Percentiles rank a stretch among this genome's conserved stretches.
These are phyloP conservation scores for Medicago ruthenica DNA, from an alignment of 306 rosid species.

Conservation along the genomic window DNA sequence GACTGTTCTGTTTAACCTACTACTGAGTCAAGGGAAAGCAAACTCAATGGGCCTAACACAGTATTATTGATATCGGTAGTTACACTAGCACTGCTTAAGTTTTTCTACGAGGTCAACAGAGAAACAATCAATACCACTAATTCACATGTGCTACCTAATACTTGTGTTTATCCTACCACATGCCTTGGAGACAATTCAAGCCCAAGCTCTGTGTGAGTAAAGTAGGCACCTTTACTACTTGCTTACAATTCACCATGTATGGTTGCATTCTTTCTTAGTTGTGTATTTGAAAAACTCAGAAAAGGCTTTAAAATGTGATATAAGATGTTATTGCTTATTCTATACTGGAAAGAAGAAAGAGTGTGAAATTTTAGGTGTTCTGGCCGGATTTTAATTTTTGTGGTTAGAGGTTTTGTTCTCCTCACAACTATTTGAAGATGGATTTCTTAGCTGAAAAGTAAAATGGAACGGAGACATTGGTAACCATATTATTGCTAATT, in stretches of 20 bases:
- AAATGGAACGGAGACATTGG: slow-evolving; percentile 1
- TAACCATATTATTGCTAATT: slow-evolving; percentile 12
- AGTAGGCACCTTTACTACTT: background rate
- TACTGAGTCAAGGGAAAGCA: slow-evolving; percentile 5
- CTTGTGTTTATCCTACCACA: too few relatives aligned
- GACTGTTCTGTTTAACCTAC: slow-evolving; percentile 21
- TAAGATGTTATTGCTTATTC: slow-evolving; percentile 24
- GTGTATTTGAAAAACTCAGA: slow-evolving; percentile 25
- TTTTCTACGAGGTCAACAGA: too few relatives aligned
- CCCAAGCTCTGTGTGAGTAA: too few relatives aligned
- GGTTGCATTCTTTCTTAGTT: background rate
- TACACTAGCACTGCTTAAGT: background rate
- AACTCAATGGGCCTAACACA: slow-evolving; percentile 14
- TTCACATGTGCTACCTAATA: too few relatives aligned
- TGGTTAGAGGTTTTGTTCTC: slow-evolving; percentile 31
- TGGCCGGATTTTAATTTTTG: slow-evolving; percentile 12
- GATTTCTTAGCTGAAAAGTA: slow-evolving; percentile 5
- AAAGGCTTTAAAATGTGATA: slow-evolving; percentile 19
- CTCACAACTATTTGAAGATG: slow-evolving; percentile 15
- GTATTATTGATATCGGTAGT: slow-evolving; percentile 3
- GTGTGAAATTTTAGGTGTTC: slow-evolving; percentile 22
- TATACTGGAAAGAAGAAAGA: slow-evolving; percentile 30
- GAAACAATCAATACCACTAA: too few relatives aligned
- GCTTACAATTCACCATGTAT: background rate
- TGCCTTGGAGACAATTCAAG: too few relatives aligned